Evolutionary conservation across 1,139 yeast species (phyloP), one percentile per base, ranked within the genome.

Genomic region (Geotrichum klebahnii): DNA sequence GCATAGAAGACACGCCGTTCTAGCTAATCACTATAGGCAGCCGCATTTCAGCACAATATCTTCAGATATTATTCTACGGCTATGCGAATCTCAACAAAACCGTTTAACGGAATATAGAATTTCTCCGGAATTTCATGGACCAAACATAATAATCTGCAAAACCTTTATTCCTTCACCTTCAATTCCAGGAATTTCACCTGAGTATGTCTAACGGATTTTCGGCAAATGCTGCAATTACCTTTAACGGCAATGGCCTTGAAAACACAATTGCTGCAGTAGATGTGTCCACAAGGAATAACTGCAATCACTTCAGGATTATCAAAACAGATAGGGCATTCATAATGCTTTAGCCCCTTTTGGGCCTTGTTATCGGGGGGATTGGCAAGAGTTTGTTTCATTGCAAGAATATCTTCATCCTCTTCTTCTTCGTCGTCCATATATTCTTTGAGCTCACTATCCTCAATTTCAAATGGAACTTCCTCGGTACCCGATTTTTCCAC

Each of bases 271-370:
- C 59, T 56, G 55, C 72, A 68, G 54, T 68, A 68, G 41, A 64
- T 46, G 52, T 68, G 72, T 17, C 72, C 72, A 54, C 72, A 68
- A 10, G 64, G 64, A 1, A 68, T 65, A 5, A 64, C 68, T 5
- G 66, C 67, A 4, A 64, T 52, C n/a, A 49, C 56, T 10, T 67
- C 65, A 1, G 72, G 70, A 14, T 55, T 45, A 14, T 66, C 70
- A 28, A 67, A 55, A 45, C 72, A 68, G 33, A 68, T 65, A 3
- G 69, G 66, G 51, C 72, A 68, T 22, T 51, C 43, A 59, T 54
- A 20, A 48, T 42, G 5, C 48, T 44, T 32, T 59, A 50, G 14
- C 55, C 55, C 51, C 49, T 53, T 38, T 59, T 48, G 41, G 46
- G 17, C 19, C 10, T 33, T 42, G 2, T 20, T 33, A 4, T 42